phyloP scores from a whole-genome alignment of 495 filamentous ascomycete genomes.

The Penicillium tannophilum region DNA sequence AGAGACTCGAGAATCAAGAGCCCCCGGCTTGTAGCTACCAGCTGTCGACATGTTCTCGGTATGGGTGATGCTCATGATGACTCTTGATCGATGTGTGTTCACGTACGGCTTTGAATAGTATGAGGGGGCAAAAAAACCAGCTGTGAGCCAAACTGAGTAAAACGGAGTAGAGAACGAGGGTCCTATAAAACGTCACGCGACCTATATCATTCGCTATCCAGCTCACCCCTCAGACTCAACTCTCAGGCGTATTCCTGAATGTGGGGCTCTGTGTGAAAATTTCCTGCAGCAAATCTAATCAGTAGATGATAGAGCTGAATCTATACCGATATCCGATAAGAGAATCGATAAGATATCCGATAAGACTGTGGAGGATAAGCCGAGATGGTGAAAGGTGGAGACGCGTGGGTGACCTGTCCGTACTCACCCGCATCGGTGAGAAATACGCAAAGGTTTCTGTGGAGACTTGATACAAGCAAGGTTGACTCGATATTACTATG shows the following conservation, averaged over 20 bases:
- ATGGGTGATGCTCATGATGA: not conserved
- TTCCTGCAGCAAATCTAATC: conserved; percentile 3
- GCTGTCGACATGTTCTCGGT: not conserved
- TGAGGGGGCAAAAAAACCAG: not conserved
- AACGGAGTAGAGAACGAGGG: not conserved
- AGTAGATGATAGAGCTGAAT: not conserved
- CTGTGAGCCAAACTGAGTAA: conserved; percentile 1
- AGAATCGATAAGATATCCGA: not conserved
- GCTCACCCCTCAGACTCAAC: not conserved
- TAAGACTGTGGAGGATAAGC: not conserved
- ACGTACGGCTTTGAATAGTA: not conserved
- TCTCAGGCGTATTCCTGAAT: not conserved
- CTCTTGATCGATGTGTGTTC: not conserved
- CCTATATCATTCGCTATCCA: not conserved
- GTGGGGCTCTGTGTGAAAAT: not conserved
- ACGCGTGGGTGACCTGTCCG: not conserved
- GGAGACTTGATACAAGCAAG: too few relatives aligned
- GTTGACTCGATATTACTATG: too few relatives aligned
- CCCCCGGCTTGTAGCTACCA: not conserved
- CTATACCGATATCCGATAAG: conserved; percentile 1
- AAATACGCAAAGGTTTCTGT: too few relatives aligned
- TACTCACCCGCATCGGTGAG: not conserved
- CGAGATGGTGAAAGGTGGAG: not conserved
- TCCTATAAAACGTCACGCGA: conserved; percentile 1
- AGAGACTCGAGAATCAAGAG: not conserved